Base-by-base conservation (phyloP, 805 yeast species). In the Monosporozyma yasuniensis region DNA sequence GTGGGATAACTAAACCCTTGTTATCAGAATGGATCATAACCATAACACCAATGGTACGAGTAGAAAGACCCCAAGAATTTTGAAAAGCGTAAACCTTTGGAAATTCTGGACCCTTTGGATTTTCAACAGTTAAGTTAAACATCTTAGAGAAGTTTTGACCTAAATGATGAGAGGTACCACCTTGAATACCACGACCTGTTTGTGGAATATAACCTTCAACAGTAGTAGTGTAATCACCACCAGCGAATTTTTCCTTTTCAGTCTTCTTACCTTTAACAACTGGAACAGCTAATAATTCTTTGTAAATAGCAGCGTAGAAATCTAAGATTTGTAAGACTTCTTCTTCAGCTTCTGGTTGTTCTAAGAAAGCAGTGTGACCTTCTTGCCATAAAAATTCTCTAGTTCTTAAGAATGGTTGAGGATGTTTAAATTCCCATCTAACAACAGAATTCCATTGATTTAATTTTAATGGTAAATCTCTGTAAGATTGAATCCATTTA, bases 381-480 rank as follows among this genome's bases (percentile, higher is more conserved):
- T 93, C 99, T 75, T 93, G 99, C 99, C 99, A 93, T 70, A 93
- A 77, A 74, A 93, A 93, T 73, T 93, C 99, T 75, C 99, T 85
- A 12, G 99, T 95, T 79, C 99, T 86, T 67, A 93, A 74, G 72
- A 93, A 93, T 47, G 99, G 99, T 74, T 93, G 99, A 51, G 99
- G 99, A 71, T 93, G 98, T 77, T 93, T 93, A 75, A 93, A 93
- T 74, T 93, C 99, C 99, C 99, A 93, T 77, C 99, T 85, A 47
- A 93, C 99, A 43, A 93, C 99, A 18, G 97, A 90, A 75, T 95
- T 95, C 99, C 99, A 93, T 74, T 93, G 99, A 76, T 93, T 93
- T 65, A 93, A 79, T 64, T 86, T 87, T 72, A 93, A 77, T 54
- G 99, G 99, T 67, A 95, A 79, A 70, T 93, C 99, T 72, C 99